These are phyloP conservation scores for Solanum paucissectum DNA, from an alignment of 257 asterid genomes.

Conservation along the genomic window DNA sequence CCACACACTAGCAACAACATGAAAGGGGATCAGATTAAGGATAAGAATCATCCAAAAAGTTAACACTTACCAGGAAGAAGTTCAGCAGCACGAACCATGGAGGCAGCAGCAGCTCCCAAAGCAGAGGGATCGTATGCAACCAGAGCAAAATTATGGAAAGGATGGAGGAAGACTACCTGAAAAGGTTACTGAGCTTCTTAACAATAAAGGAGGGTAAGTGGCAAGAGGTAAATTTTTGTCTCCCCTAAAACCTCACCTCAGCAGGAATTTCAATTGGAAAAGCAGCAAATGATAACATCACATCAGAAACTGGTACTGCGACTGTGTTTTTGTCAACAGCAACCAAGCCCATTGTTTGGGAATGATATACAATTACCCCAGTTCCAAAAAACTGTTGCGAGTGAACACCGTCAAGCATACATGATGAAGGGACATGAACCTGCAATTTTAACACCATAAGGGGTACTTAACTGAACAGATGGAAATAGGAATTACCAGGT, in stretches of 20 bases:
- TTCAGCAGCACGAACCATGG: slow-evolving; percentile 91
- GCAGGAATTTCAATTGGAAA: slow-evolving; percentile 98
- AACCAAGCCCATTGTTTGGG: slow-evolving; percentile 84
- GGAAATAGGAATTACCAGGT: background rate
- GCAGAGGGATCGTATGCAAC: slow-evolving; percentile 93
- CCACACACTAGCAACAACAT: background rate
- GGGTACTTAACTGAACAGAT: background rate
- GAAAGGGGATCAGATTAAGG: background rate
- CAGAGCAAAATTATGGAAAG: slow-evolving; percentile 92
- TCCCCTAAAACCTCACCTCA: slow-evolving; percentile 47
- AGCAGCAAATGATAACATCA: slow-evolving; percentile 98
- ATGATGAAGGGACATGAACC: slow-evolving; percentile 99
- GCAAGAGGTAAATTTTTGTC: background rate
- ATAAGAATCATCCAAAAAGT: background rate
- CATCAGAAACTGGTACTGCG: slow-evolving; percentile 89
- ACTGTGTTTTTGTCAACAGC: slow-evolving; percentile 97
- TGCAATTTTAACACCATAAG: slow-evolving; percentile 21
- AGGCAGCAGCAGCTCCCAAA: slow-evolving; percentile 70
- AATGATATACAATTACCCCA: slow-evolving; percentile 83
- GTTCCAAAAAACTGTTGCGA: slow-evolving; percentile 95
- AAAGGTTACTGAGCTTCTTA: slow-evolving; percentile 10
- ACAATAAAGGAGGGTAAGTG: background rate
- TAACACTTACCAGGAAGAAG: slow-evolving; percentile 72
- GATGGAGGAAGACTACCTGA: slow-evolving; percentile 97
- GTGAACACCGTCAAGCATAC: slow-evolving; percentile 99